phyloP scores from a whole-genome alignment of 2,329 filamentous ascomycete species.

The Mycosphaerella arachidis region DNA sequence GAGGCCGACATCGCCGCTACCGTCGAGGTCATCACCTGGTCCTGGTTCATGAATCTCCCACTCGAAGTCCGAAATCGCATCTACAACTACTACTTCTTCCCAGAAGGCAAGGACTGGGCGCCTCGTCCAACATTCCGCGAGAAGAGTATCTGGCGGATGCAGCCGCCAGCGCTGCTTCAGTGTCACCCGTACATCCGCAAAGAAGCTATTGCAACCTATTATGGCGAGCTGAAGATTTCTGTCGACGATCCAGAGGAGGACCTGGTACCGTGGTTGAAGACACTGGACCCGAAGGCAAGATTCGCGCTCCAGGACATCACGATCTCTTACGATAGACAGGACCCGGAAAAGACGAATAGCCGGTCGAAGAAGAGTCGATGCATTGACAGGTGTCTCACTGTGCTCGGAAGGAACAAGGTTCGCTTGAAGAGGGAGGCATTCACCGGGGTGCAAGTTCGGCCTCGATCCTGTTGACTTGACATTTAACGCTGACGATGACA shows the following conservation, averaged over 20 bases:
- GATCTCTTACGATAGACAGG: background rate
- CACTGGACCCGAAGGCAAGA: background rate
- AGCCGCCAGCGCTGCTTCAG: background rate
- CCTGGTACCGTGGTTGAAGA: background rate
- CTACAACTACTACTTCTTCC: background rate
- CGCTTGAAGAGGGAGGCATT: background rate
- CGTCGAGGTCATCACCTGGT: background rate
- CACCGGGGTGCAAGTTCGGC: background rate
- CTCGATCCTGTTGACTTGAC: background rate
- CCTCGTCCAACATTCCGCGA: background rate
- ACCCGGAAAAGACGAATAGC: background rate
- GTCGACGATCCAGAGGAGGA: background rate
- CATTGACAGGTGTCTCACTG: background rate
- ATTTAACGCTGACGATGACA: background rate
- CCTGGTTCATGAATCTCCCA: background rate
- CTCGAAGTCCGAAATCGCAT: background rate
- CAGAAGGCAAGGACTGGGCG: conserved; percentile 2
- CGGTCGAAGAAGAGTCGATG: background rate
- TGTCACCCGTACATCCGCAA: background rate
- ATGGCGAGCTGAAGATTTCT: background rate
- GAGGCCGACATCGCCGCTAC: background rate
- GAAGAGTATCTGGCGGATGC: background rate
- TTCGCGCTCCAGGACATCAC: background rate
- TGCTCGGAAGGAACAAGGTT: background rate
- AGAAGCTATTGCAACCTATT: conserved; percentile 4